phyloP scores from a whole-genome alignment of 2,329 filamentous ascomycete species.

The Aureobasidium sp. region DNA sequence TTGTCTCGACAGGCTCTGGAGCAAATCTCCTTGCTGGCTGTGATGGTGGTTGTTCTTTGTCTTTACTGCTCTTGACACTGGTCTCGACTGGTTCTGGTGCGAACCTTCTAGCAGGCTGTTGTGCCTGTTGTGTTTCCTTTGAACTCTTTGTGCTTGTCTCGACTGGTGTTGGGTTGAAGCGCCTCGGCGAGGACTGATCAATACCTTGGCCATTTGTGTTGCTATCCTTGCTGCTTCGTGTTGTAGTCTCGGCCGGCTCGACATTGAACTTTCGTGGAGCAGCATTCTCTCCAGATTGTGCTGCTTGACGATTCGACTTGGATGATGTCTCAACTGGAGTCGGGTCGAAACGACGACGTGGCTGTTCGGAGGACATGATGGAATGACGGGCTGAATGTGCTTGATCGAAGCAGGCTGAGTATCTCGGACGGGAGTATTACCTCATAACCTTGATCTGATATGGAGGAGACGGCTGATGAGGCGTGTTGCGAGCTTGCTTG shows the following conservation, averaged over 20 bases:
- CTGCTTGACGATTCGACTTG: conserved; percentile 46
- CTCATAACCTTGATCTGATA: conserved; percentile 9
- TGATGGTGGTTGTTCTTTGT: conserved; percentile 12
- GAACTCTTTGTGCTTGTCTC: conserved; percentile 31
- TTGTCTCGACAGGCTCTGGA: conserved; percentile 29
- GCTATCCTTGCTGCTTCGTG: conserved; percentile 13
- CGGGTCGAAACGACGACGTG: conserved; percentile 51
- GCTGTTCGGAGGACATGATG: conserved; percentile 16
- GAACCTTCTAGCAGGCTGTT: conserved; percentile 22
- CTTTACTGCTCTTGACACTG: conserved; percentile 25
- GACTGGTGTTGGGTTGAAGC: conserved; percentile 31
- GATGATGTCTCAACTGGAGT: conserved; percentile 67
- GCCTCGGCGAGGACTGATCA: conserved; percentile 24
- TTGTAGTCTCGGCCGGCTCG: conserved; percentile 33
- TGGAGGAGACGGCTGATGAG: not conserved
- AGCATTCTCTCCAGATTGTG: conserved; percentile 12
- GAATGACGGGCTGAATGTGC: not conserved
- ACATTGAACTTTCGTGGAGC: conserved; percentile 45
- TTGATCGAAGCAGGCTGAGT: not conserved
- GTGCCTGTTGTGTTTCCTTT: conserved; percentile 17
- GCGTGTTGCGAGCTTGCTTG: not conserved
- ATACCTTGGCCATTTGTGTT: not conserved
- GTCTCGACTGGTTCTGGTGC: conserved; percentile 35
- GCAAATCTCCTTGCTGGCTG: conserved; percentile 24
- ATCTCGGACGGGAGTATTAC: not conserved